phyloP scores from a whole-genome alignment of 768 basidiomycete genomes.

The Panus rudis region DNA sequence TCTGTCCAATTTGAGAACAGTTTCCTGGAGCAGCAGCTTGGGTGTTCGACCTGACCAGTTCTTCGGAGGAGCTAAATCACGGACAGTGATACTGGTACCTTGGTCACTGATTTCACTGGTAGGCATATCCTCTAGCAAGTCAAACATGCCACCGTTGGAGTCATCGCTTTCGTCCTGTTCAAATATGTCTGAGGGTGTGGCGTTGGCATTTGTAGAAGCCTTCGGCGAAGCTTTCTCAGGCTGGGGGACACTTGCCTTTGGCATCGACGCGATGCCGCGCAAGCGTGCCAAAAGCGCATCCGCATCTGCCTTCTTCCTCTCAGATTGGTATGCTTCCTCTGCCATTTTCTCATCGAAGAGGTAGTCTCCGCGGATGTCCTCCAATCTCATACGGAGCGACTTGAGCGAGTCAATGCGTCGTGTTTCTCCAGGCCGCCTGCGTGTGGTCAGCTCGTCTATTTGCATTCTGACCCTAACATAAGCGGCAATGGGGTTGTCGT shows the following conservation, averaged over 20 bases:
- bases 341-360: conserved; percentile 69
- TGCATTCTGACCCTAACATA: conserved; percentile 61
- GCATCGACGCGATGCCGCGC: conserved; percentile 20
- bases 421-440: conserved; percentile 21
- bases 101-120: conserved; percentile 45
- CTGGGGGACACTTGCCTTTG: conserved; percentile 1
- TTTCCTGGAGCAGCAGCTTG: conserved; percentile 62
- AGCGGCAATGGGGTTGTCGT: conserved; percentile 44
- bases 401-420: conserved; percentile 25
- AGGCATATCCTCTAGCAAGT: conserved; percentile 62
- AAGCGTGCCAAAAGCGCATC: conserved; percentile 36
- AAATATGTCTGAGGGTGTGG: conserved; percentile 36
- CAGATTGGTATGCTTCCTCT: conserved; percentile 44
- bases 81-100: conserved; percentile 46
- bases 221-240: conserved; percentile 4
- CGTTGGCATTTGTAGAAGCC: neutral
- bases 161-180: conserved; percentile 42
- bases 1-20: conserved; percentile 59
- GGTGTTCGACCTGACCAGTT: conserved; percentile 80
- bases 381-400: conserved; percentile 39
- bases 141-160: conserved; percentile 57
- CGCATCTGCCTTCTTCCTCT: conserved; percentile 44
- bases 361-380: conserved; percentile 47
- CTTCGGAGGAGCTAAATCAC: conserved; percentile 79
- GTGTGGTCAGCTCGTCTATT: conserved; percentile 39